A percentile compares a stretch with the other conserved stretches of the same genome.
Evolutionary conservation across 768 basidiomycete species (phyloP).

Genomic region (Suillus tomentosus): DNA sequence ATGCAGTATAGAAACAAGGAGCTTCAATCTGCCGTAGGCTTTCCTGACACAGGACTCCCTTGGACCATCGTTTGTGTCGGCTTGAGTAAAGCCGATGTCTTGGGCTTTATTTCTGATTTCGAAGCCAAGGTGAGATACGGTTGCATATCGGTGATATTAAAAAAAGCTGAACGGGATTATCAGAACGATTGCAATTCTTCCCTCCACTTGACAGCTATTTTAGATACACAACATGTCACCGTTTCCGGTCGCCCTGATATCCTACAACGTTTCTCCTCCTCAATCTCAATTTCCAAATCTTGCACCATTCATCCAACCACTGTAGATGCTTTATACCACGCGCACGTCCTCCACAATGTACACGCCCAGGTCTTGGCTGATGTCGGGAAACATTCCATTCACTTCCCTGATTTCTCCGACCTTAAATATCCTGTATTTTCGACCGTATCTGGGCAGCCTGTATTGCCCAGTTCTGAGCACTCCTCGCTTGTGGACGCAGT

Average conservation of each 20-base stretch:
- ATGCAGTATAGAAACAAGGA: slow-evolving; percentile 32
- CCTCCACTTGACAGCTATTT: slow-evolving; percentile 53
- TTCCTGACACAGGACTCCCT: slow-evolving; percentile 29
- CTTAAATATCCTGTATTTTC: slow-evolving; percentile 51
- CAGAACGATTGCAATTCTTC: slow-evolving; percentile 13
- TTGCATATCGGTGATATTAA: not conserved
- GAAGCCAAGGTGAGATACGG: slow-evolving; percentile 22
- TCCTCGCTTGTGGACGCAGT: slow-evolving; percentile 43
- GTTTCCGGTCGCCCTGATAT: slow-evolving; percentile 60
- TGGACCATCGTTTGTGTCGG: slow-evolving; percentile 50
- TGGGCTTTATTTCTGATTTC: slow-evolving; percentile 29
- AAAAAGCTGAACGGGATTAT: not conserved
- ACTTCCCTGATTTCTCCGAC: slow-evolving; percentile 51
- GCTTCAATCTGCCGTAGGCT: slow-evolving; percentile 2
- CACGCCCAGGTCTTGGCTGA: slow-evolving; percentile 48
- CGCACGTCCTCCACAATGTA: slow-evolving; percentile 26
- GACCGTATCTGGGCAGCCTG: slow-evolving; percentile 43
- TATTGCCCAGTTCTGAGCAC: slow-evolving; percentile 24
- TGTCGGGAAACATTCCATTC: slow-evolving; percentile 43
- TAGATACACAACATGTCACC: slow-evolving; percentile 50
- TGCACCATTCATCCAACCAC: slow-evolving; percentile 45
- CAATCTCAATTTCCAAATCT: slow-evolving; percentile 31
- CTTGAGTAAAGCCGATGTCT: slow-evolving; percentile 26
- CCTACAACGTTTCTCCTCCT: slow-evolving; percentile 44
- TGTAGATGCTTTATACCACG: slow-evolving; percentile 58